phyloP scores from a whole-genome alignment of 1,139 yeast genomes.

The Tardiomyces depauwii region DNA sequence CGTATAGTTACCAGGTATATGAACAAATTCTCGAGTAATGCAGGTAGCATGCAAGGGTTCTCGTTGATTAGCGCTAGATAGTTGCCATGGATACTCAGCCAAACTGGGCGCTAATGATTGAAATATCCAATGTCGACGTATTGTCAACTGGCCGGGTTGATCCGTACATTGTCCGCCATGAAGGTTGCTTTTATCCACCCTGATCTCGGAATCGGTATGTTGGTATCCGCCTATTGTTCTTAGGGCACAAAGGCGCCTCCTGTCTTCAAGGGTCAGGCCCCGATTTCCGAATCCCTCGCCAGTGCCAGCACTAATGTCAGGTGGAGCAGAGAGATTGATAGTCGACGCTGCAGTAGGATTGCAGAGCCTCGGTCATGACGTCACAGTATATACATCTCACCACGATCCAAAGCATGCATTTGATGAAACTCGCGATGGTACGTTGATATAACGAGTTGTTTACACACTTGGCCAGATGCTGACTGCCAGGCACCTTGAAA shows the following conservation, averaged over 20 bases:
- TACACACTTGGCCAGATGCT: background rate
- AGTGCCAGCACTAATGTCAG: background rate
- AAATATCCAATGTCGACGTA: background rate
- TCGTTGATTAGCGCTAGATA: background rate
- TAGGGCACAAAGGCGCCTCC: no score
- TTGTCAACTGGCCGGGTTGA: no score
- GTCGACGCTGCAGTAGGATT: constrained; percentile 92
- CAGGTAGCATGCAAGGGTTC: no score
- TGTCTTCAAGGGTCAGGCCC: no score
- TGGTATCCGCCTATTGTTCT: no score
- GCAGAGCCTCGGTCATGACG: constrained; percentile 54
- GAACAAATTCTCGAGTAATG: no score
- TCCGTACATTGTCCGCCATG: background rate
- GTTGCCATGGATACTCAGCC: background rate
- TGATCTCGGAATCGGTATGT: constrained; percentile 69
- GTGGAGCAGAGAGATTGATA: constrained; percentile 88
- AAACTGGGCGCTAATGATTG: no score
- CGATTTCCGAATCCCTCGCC: no score
- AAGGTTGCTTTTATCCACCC: constrained; percentile 84
- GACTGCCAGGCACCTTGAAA: constrained; percentile 27
- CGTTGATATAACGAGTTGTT: background rate
- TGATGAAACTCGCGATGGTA: constrained; percentile 58
- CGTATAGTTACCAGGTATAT: no score
- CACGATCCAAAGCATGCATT: constrained; percentile 82
- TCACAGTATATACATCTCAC: constrained; percentile 75